Conservation (phyloP, 495 filamentous ascomycete species). For the Staphylotrichum tortipilum region DNA sequence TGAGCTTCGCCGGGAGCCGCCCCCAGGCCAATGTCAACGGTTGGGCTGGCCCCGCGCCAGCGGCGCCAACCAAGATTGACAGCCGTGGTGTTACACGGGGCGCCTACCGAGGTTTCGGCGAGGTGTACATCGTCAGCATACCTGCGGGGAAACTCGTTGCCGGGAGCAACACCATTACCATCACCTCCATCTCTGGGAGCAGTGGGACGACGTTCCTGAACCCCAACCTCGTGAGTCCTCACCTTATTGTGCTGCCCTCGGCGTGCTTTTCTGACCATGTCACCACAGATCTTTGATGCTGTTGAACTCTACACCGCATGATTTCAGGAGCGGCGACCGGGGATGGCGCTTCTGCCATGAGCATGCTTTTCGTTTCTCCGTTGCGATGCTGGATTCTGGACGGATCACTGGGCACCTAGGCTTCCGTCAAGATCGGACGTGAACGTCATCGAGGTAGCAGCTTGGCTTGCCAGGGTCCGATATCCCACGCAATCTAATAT, state of each 20-base stretch:
- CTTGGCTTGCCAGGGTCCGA: no score
- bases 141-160: slow-evolving; percentile 47
- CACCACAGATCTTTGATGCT: slow-evolving; percentile 49
- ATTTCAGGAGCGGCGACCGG: neutral
- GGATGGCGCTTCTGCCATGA: no score
- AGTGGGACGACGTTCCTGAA: slow-evolving; percentile 45
- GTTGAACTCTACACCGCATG: slow-evolving; percentile 39
- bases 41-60: slow-evolving; percentile 38
- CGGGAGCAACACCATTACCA: slow-evolving; percentile 55
- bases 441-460: no score
- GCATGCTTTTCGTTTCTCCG: no score
- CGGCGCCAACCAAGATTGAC: slow-evolving; percentile 55
- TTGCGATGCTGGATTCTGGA: no score
- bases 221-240: slow-evolving; percentile 52
- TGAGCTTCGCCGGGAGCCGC: slow-evolving; percentile 50
- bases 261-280: no score
- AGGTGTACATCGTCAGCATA: slow-evolving; percentile 52
- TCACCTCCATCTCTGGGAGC: slow-evolving; percentile 51
- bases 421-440: no score
- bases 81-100: slow-evolving; percentile 56
- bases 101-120: slow-evolving; percentile 52
- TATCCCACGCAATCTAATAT: no score
- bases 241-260: no score
- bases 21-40: slow-evolving; percentile 44
- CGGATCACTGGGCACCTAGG: no score